These are phyloP conservation scores for Podospora tetraspora DNA, from an alignment of 495 filamentous ascomycete species.

Conservation along the genomic window DNA sequence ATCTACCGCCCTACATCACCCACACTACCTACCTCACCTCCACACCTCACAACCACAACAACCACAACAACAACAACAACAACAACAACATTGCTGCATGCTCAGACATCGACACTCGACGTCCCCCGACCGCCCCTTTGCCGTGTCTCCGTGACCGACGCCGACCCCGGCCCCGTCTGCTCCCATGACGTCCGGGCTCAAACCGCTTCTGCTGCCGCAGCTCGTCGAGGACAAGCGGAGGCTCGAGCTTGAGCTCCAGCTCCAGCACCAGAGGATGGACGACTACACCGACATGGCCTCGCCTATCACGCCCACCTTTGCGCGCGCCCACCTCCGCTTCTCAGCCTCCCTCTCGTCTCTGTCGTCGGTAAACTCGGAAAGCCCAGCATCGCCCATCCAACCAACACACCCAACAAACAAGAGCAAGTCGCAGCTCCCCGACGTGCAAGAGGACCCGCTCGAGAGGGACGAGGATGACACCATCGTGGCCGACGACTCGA, in stretches of 20 bases:
- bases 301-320: conserved; percentile 58
- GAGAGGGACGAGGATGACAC: conserved; percentile 53
- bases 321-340: conserved; percentile 51
- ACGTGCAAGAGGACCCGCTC: conserved; percentile 51
- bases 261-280: conserved; percentile 9
- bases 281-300: conserved; percentile 47
- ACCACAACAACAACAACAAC: neutral
- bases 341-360: conserved; percentile 50
- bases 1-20: conserved; percentile 14
- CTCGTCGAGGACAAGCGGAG: conserved; percentile 49
- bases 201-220: conserved; percentile 45
- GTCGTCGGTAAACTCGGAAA: conserved; percentile 35
- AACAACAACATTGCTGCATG: neutral
- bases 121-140: neutral
- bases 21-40: conserved; percentile 12
- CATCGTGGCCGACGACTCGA: conserved; percentile 30
- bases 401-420: conserved; percentile 33
- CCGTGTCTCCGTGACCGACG: neutral
- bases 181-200: conserved; percentile 48
- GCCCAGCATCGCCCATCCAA: conserved; percentile 42
- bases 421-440: conserved; percentile 47
- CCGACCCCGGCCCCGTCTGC: neutral
- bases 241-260: conserved; percentile 27
- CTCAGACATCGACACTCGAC: neutral
- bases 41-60: neutral